Evolutionary conservation across 352 stramenopile species (phyloP), one percentile per base, ranked within the genome.

Genomic region (Pythium utonaiense): DNA sequence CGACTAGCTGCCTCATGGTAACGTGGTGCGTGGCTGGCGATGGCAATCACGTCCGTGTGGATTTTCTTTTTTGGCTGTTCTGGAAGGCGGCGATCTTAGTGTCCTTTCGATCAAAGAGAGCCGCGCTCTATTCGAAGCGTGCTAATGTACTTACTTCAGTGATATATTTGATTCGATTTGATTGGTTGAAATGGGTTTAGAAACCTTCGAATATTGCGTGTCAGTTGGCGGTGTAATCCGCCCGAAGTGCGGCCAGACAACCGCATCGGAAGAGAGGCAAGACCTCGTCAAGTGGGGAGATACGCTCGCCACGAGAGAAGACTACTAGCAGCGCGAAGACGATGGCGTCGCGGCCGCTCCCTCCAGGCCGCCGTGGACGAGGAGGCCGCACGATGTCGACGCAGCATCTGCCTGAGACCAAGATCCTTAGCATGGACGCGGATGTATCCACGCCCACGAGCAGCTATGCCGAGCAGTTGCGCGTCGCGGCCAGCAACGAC

Each of bases 311-410:
- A 5, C 6, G n/a, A n/a, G n/a, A n/a, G 9, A 33, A 5, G 28
- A 47, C n/a, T 2, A 25, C 21, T 10, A 22, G 14, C 4, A 27
- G 16, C 6, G 13, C 38, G 38, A 45, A 45, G 24, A 58, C n/a
- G 16, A 86, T 86, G 76, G 64, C 76, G 48, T 79, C 74, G 40
- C 54, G 73, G 44, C 60, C 73, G 27, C 62, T 74, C 57, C 67
- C 71, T 21, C 67, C 64, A 9, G 67, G 67, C 1, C 69, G 60
- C 28, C 61, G 62, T 41, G 47, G 58, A 30, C 60, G 42, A 33
- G 60, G 56, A 33, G 47, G 28, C 17, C 69, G 67, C 55, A 53
- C 67, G 10, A 9, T 66, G 28, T 57, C 71, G 22, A n/a, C 48
- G 6, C 51, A 60, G 41, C 69, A 67, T 33, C 61, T 79, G 22